Evolutionary conservation across 2,329 filamentous ascomycete species (phyloP), one percentile per base, ranked within the genome.

Genomic region (Phaeosphaeria sp.): DNA sequence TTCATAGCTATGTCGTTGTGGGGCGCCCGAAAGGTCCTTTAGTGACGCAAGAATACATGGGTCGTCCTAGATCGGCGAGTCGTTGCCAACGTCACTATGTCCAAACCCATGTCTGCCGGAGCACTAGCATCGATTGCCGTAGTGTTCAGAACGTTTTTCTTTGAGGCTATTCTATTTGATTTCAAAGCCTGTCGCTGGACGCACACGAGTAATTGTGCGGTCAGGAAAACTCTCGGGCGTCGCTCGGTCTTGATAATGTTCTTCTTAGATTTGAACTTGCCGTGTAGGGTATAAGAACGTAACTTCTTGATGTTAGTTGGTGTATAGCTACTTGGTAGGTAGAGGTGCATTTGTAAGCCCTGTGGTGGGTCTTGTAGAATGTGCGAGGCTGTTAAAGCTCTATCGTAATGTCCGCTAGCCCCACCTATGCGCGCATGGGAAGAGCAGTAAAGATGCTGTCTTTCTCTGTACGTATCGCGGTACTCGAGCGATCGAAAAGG

Each of bases 1-100:
- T 60, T 60, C 43, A 51, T 50, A 47, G 43, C 56, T 50, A 60
- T 62, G 21, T 59, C 23, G 54, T 52, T 58, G 64, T 62, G 63
- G 66, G 59, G 61, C 51, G 36, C 44, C 17, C 23, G 18, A n/a
- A 54, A 43, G 51, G 57, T 55, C 60, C 55, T 49, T 49, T 61
- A 54, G 56, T 69, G 65, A 69, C 66, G 66, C 66, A 69, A 69
- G 50, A 55, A 59, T 48, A 54, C 52, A 55, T 44, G 46, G 53
- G 46, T 44, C 50, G 46, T 46, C 43, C 44, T 11, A 49, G 50
- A 48, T 55, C 48, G 39, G 22, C 42, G 42, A 54, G 44, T 41
- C 39, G 7, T n/a, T 13, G 20, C 39, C 23, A 50, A 49, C 46
- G 39, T 54, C 52, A 55, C 47, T 23, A 44, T 17, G 27, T 18